Evolutionary conservation across 2,329 filamentous ascomycete genomes (phyloP).

Genomic region (Beauveria rudraprayagi): DNA sequence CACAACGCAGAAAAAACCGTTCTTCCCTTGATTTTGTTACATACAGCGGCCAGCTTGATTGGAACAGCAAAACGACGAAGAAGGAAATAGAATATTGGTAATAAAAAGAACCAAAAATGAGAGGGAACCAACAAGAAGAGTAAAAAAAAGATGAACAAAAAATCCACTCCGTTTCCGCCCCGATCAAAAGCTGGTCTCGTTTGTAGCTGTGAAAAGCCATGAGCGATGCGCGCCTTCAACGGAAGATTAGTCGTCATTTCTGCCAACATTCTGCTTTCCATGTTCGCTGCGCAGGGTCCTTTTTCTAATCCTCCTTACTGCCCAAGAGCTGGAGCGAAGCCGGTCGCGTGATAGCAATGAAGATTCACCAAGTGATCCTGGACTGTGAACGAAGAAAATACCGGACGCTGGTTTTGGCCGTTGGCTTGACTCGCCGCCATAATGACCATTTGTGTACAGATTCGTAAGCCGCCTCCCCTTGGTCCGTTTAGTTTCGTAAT

Average conservation of each 20-base stretch:
- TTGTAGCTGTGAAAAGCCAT: background rate
- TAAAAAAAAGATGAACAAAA: conserved; percentile 4
- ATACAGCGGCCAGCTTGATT: background rate
- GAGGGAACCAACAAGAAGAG: conserved; percentile 4
- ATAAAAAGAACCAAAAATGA: conserved; percentile 11
- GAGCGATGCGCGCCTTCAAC: background rate
- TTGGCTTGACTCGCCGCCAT: background rate
- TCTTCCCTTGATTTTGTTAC: background rate
- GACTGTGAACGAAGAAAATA: background rate
- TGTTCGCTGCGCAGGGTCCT: background rate
- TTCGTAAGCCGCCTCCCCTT: conserved; percentile 11
- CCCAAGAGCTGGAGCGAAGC: background rate
- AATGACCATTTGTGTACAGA: conserved; percentile 3
- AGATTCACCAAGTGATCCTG: background rate
- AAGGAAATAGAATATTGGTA: conserved; percentile 6
- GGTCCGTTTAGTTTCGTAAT: conserved; percentile 13
- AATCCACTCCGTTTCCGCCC: conserved; percentile 6
- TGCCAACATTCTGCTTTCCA: background rate
- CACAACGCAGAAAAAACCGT: background rate
- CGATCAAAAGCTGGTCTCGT: background rate
- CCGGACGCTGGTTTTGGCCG: conserved; percentile 1
- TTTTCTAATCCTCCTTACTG: background rate
- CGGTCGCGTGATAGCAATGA: conserved; percentile 2
- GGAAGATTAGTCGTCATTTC: background rate
- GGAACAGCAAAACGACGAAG: background rate